Evolutionary conservation across 148 eudicot genomes (phyloP), one percentile per base, ranked within the genome.

Genomic region (Amaranthus cruentus): DNA sequence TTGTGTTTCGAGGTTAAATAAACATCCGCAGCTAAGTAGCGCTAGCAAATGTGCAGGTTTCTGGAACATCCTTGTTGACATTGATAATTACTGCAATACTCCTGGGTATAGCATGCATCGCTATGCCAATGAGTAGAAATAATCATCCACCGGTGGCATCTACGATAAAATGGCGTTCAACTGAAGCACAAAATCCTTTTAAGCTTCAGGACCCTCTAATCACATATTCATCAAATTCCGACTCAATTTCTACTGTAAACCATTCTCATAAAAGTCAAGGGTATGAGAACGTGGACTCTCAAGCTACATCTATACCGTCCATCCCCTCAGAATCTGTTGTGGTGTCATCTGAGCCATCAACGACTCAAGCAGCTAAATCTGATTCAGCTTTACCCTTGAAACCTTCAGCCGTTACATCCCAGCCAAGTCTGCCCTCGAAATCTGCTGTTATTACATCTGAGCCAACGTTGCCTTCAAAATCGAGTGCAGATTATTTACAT

Each of bases 81-180:
- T 28, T 66, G 59, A 70, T 79, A 49, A 70, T 79, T 60, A 14
- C 72, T 9, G 78, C 62, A 58, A 21, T 79, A 21, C 68, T 79
- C 14, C 50, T 79, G 50, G 79, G 78, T 64, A 66, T 79, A 8
- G 75, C 78, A 6, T 75, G 72, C 71, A 28, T 79, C 50, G 63
- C 68, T 7, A 44, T 75, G 55, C 76, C 78, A 3, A 21, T 70
- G 62, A 74, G 57, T 48, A 71, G 52, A 7, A 68, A 75, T 42
- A 54, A 53, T 7, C 60, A 72, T 69, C 59, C 66, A 0, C 47
- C 57, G 14, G 52, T 53, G 57, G 51, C 52, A 51, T 56, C 78
- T 75, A n/a, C 68, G 18, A 50, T 68, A 6, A 70, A 70, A n/a
- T 70, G 73, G 74, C 14, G 56, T 10, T 18, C 74, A 47, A 70